Percentiles rank a stretch among this genome's conserved stretches.
Evolutionary conservation across 345 rosid genomes (phyloP).

Genomic region (Rhodamnia rubescens): DNA sequence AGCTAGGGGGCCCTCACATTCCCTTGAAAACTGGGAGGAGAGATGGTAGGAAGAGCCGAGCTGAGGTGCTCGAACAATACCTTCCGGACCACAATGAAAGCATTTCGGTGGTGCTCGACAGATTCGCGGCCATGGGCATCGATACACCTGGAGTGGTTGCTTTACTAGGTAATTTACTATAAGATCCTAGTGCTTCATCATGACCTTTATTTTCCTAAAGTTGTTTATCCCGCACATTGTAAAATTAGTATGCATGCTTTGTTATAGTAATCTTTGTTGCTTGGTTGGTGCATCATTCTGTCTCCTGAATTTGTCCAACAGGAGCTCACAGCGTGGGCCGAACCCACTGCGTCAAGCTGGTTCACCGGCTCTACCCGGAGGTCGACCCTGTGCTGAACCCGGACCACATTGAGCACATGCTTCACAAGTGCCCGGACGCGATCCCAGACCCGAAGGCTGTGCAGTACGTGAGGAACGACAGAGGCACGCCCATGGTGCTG

Average conservation of each 20-base stretch:
- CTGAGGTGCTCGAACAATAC: slow-evolving; percentile 59
- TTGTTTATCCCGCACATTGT: not conserved
- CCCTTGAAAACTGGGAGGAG: slow-evolving; percentile 90
- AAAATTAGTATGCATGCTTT: not conserved
- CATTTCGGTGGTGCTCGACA: slow-evolving; percentile 73
- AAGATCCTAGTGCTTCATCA: not conserved
- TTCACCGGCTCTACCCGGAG: slow-evolving; percentile 82
- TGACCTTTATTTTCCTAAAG: not conserved
- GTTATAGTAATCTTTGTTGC: not conserved
- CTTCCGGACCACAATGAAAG: slow-evolving; percentile 95
- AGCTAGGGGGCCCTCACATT: slow-evolving; percentile 92
- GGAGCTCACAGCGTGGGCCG: slow-evolving; percentile 94
- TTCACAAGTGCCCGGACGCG: slow-evolving; percentile 87
- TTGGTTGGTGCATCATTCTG: not conserved
- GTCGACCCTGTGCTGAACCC: slow-evolving; percentile 77
- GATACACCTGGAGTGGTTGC: slow-evolving; percentile 82
- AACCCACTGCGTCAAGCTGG: slow-evolving; percentile 92
- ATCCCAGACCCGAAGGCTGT: slow-evolving; percentile 94
- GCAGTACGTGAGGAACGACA: slow-evolving; percentile 91
- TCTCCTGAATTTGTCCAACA: slow-evolving; percentile 6
- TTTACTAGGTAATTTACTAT: slow-evolving; percentile 29
- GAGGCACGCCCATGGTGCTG: slow-evolving; percentile 84
- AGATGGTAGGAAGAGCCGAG: slow-evolving; percentile 84
- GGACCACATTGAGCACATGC: slow-evolving; percentile 81
- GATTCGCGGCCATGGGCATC: slow-evolving; percentile 66